A percentile compares a stretch with the other conserved stretches of the same genome.
These are phyloP conservation scores for Sugiyamaella neomexicana DNA, from an alignment of 1,139 yeast genomes.

Conservation along the genomic window DNA sequence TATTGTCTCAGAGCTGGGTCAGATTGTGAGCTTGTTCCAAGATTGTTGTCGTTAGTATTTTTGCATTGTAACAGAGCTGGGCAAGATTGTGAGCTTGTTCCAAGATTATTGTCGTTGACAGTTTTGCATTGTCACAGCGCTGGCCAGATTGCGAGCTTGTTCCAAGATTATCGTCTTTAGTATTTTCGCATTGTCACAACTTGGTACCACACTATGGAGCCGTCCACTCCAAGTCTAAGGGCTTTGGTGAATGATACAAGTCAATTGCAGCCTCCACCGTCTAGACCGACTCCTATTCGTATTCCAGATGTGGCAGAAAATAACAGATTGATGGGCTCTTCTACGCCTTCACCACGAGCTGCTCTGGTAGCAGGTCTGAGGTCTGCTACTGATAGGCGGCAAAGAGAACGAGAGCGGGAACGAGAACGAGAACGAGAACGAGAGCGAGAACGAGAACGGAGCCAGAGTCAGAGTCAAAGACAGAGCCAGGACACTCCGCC, in stretches of 20 bases:
- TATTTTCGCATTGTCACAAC: too few relatives aligned
- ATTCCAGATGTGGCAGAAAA: slow-evolving; percentile 27
- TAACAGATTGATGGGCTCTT: slow-evolving; percentile 11
- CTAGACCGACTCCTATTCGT: slow-evolving; percentile 29
- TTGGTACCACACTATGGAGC: too few relatives aligned
- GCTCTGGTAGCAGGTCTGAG: slow-evolving; percentile 38
- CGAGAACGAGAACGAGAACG: slow-evolving; percentile 32
- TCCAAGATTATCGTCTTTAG: too few relatives aligned
- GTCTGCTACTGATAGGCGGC: slow-evolving; percentile 39
- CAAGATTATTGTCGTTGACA: too few relatives aligned
- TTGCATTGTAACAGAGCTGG: too few relatives aligned
- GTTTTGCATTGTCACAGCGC: too few relatives aligned
- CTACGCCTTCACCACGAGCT: slow-evolving; percentile 31
- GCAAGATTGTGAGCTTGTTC: too few relatives aligned
- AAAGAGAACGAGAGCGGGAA: slow-evolving; percentile 33
- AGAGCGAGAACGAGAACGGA: slow-evolving; percentile 30
- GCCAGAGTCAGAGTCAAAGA: slow-evolving; percentile 13
- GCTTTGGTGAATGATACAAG: slow-evolving; percentile 5
- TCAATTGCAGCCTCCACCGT: slow-evolving; percentile 3
- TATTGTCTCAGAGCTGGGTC: too few relatives aligned
- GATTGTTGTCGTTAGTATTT: too few relatives aligned
- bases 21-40: too few relatives aligned
- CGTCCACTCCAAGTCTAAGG: slow-evolving; percentile 10
- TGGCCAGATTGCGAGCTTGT: too few relatives aligned
- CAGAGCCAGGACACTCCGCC: slow-evolving; percentile 19